Evolutionary conservation across 2,329 filamentous ascomycete genomes (phyloP), one percentile per base, ranked within the genome.

Genomic region (Tricladium varicosporioides): DNA sequence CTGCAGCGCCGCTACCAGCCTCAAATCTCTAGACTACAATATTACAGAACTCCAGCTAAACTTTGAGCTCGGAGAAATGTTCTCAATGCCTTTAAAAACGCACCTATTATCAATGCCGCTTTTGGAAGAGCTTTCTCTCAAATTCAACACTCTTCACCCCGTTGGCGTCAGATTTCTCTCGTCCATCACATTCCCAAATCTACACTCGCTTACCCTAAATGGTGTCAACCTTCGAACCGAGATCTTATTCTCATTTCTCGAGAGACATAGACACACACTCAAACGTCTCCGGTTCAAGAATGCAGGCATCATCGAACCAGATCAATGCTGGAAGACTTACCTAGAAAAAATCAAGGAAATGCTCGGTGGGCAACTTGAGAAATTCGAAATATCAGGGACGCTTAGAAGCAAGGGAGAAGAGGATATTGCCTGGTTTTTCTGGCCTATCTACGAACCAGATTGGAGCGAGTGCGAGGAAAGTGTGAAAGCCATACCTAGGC

Each of bases 311-410:
- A 15, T 13, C 15, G 16, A 13, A 27, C 3, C 43, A 5, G 14
- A n/a, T 7, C n/a, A 31, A 51, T 27, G 19, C 9, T 63, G 56
- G 60, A 36, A 50, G 7, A 22, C 11, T 9, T 56, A 58, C 22
- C 58, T 63, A 2, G 33, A 19, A 13, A 18, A 16, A 11, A 11
- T 63, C 1, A 53, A 53, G 16, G 51, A 53, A 5, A 18, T 32
- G 8, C 9, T 56, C 13, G 43, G 51, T 11, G 7, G 5, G 8
- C 15, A 47, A n/a, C 45, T 63, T 2, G 51, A 60, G 22, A 61
- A 60, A 33, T 63, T 63, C 46, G 54, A 63, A 43, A 13, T 63
- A 5, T 42, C 54, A 4, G 56, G 57, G 11, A 27, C 59, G 18
- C 19, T 61, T 1, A 53, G 36, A 43, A 48, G 11, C n/a, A 22